Evolutionary conservation across 2,329 filamentous ascomycete species (phyloP).

Genomic region (Colletotrichum abscissum): DNA sequence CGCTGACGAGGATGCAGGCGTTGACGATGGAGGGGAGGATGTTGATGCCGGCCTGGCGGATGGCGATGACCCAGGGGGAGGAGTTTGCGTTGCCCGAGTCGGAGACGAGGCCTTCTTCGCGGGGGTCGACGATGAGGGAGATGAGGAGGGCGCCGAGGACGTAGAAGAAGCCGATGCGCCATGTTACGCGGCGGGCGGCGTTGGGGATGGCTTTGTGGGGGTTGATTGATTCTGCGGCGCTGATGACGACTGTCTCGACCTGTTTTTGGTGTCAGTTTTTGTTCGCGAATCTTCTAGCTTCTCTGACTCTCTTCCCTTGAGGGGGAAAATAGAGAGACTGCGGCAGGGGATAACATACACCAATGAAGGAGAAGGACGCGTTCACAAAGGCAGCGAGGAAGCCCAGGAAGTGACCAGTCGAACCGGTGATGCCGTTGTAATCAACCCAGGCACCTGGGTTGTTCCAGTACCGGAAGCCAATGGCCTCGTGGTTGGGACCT

Average conservation of each 20-base stretch:
- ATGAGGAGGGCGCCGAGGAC: slow-evolving; percentile 56
- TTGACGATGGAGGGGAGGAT: slow-evolving; percentile 60
- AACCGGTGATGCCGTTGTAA: slow-evolving; percentile 60
- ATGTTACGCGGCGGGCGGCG: slow-evolving; percentile 57
- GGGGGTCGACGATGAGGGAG: slow-evolving; percentile 54
- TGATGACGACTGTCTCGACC: slow-evolving; percentile 53
- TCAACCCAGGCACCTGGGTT: slow-evolving; percentile 55
- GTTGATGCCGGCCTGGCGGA: slow-evolving; percentile 50
- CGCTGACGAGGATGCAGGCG: slow-evolving; percentile 58
- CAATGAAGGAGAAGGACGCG: slow-evolving; percentile 42
- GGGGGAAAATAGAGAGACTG: not conserved
- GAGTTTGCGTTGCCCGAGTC: slow-evolving; percentile 50
- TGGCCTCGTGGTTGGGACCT: slow-evolving; percentile 57
- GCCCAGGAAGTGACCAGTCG: slow-evolving; percentile 63
- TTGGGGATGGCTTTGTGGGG: slow-evolving; percentile 54
- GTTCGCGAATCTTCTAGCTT: not conserved
- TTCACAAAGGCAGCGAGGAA: slow-evolving; percentile 70
- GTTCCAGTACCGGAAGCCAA: slow-evolving; percentile 60
- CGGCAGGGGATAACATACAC: not conserved
- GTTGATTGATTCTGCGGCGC: slow-evolving; percentile 56
- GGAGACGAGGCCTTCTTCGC: slow-evolving; percentile 51
- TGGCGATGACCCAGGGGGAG: slow-evolving; percentile 59
- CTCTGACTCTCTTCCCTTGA: not conserved
- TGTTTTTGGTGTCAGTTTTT: slow-evolving; percentile 39
- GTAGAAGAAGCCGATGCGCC: slow-evolving; percentile 58